These are phyloP conservation scores for Leccinum truebloodii DNA, from an alignment of 768 basidiomycete genomes.

Conservation along the genomic window DNA sequence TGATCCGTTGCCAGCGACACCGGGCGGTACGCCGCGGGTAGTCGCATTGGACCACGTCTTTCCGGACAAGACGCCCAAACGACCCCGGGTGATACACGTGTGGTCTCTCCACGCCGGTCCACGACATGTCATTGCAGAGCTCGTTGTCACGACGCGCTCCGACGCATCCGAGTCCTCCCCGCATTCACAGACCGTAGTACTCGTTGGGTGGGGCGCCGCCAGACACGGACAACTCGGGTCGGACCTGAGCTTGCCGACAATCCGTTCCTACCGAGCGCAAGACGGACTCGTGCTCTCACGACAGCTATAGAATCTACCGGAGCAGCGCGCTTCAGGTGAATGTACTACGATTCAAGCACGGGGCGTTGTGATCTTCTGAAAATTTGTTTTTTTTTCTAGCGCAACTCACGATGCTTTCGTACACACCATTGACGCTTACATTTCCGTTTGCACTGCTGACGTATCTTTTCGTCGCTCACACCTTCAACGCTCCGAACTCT, in stretches of 20 bases:
- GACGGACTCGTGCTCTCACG: slow-evolving; percentile 58
- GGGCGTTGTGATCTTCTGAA: background rate
- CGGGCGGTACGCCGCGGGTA: too few relatives aligned
- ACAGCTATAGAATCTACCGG: slow-evolving; percentile 51
- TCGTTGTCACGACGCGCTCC: too few relatives aligned
- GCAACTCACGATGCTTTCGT: slow-evolving; percentile 67
- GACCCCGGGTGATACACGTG: too few relatives aligned
- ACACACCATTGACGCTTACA: slow-evolving; percentile 75
- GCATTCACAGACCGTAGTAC: too few relatives aligned
- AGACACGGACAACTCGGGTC: too few relatives aligned
- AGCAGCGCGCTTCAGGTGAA: slow-evolving; percentile 47
- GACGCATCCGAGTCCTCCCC: too few relatives aligned
- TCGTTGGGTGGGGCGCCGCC: too few relatives aligned
- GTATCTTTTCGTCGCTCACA: slow-evolving; percentile 89
- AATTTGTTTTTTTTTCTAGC: slow-evolving; percentile 35
- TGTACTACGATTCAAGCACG: slow-evolving; percentile 41
- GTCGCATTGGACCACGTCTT: too few relatives aligned
- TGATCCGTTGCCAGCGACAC: too few relatives aligned
- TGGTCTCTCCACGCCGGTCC: too few relatives aligned
- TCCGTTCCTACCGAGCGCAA: slow-evolving; percentile 58
- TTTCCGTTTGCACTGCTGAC: slow-evolving; percentile 80
- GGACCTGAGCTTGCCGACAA: slow-evolving; percentile 57
- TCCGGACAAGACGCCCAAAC: too few relatives aligned
- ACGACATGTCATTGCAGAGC: too few relatives aligned
- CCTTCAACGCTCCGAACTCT: slow-evolving; percentile 64